Evolutionary conservation across 306 rosid species (phyloP), one percentile per base, ranked within the genome.

Genomic region (Delonix regia): DNA sequence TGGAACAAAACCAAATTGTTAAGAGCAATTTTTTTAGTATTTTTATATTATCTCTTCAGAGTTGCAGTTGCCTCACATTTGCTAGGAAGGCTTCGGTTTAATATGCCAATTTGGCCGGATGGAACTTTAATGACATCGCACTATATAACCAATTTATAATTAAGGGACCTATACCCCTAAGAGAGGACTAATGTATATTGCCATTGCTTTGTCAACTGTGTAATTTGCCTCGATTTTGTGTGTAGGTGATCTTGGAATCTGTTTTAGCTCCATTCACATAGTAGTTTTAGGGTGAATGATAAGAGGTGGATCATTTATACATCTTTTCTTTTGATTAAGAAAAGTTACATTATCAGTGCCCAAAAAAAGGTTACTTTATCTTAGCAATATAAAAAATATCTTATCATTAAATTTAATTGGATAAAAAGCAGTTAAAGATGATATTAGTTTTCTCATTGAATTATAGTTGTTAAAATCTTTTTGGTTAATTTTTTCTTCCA

Each of bases 41-140:
- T 56, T 41, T 9, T 51, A 15, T 9, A 11, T 79, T 73, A 57
- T 27, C 19, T 27, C 49, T 34, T 77, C 59, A 60, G 36, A 51
- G 16, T 48, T 76, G 27, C 48, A 30, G 41, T 56, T 69, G 39
- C 45, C 4, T 1, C 14, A 38, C 18, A 79, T 69, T 84, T 76
- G 87, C 44, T 60, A 9, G 69, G 53, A 36, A 65, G 22, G 48
- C 63, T 10, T 81, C 21, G 51, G 49, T 48, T 30, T 65, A 63
- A 56, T 47, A 74, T 59, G 55, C 60, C 68, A 49, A 47, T 41
- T 27, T 0, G 36, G 67, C 51, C 1, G 52, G 34, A 55, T 9
- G 60, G 44, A 41, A 73, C 69, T 30, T 74, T 63, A 12, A 28
- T 14, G 65, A 25, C 6, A 15, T 27, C 25, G 6, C 44, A 33